phyloP scores from a whole-genome alignment of 83 land plant genomes.

The Picea abies region DNA sequence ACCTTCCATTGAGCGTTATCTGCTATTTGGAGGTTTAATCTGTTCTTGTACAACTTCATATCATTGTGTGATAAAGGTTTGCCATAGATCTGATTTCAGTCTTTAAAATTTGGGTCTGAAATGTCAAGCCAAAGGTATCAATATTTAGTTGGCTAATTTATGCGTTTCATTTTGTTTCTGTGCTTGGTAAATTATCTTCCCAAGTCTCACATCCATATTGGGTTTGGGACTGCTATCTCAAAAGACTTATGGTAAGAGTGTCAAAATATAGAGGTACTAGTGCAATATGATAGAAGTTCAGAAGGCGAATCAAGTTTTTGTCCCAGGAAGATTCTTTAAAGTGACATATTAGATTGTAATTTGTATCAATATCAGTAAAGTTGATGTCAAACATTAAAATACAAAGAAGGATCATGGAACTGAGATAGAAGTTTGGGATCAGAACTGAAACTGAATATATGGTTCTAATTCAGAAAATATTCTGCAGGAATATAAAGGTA shows the following conservation, averaged over 20 bases:
- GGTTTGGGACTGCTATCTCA: neutral
- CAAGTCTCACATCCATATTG: neutral
- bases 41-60: too few species aligned
- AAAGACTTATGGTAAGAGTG: neutral
- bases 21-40: too few species aligned
- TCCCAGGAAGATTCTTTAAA: neutral
- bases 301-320: neutral
- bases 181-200: neutral
- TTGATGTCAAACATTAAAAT: neutral
- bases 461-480: neutral
- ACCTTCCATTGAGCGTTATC: too few species aligned
- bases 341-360: too few species aligned
- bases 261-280: neutral
- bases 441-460: too few species aligned
- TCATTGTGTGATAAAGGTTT: too few species aligned
- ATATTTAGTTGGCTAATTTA: neutral
- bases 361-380: too few species aligned
- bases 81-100: too few species aligned
- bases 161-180: neutral
- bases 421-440: too few species aligned
- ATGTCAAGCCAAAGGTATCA: too few species aligned
- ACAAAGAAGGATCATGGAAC: too few species aligned
- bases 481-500: constrained; percentile 82
- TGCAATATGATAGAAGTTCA: neutral
- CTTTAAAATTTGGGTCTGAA: too few species aligned